phyloP scores from a whole-genome alignment of 139 green algal species.

The Coccomyxa sp. region DNA sequence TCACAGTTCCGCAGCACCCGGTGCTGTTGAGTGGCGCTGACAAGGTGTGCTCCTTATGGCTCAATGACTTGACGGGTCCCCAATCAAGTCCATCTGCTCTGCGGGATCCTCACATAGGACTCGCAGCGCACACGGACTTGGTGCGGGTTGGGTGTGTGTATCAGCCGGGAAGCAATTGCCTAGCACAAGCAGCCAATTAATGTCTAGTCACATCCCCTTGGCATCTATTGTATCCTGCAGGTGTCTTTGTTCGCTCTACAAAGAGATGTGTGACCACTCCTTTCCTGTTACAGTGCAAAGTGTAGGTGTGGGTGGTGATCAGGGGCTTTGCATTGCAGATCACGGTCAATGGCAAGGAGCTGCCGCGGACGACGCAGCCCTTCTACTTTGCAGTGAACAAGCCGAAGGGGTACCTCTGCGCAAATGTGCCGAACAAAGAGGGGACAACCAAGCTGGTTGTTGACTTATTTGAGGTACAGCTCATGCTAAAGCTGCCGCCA shows the following conservation, averaged over 20 bases:
- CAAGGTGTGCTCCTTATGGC: slow-evolving; percentile 41
- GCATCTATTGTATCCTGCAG: too few relatives aligned
- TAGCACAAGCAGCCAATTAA: not conserved
- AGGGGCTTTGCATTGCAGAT: slow-evolving; percentile 9
- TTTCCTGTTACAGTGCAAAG: too few relatives aligned
- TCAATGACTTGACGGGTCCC: not conserved
- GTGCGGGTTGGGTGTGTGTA: not conserved
- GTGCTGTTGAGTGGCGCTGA: slow-evolving; percentile 48
- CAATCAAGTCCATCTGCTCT: not conserved
- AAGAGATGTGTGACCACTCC: too few relatives aligned
- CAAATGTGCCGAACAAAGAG: slow-evolving; percentile 11
- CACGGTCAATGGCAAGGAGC: slow-evolving; percentile 45
- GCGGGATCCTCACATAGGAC: not conserved
- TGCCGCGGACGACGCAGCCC: slow-evolving; percentile 11
- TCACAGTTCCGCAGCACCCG: slow-evolving; percentile 50
- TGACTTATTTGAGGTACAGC: slow-evolving; percentile 20
- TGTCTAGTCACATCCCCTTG: not conserved
- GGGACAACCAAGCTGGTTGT: slow-evolving; percentile 23
- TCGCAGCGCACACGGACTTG: not conserved
- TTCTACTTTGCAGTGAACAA: slow-evolving; percentile 68
- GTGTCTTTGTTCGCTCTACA: too few relatives aligned
- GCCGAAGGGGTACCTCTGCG: slow-evolving; percentile 65
- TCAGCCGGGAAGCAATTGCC: not conserved
- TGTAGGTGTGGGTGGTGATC: not conserved
- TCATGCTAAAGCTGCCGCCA: not conserved